Conservation (phyloP, 306 rosid species). For the Rosa rugosa region DNA sequence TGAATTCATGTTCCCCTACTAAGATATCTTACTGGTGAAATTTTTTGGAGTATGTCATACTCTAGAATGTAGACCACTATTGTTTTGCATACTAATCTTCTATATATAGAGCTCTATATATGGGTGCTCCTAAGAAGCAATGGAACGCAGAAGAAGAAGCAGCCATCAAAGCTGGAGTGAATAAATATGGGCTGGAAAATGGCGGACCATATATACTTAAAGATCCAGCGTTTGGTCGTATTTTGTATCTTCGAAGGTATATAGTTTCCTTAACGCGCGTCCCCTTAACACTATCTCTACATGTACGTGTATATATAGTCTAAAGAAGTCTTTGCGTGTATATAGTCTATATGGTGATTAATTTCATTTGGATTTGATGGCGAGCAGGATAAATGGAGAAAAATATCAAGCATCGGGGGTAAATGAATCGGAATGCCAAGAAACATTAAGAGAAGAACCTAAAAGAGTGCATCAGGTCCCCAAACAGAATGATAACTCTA, state of each 20-base stretch:
- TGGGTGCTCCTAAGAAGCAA: constrained; percentile 99
- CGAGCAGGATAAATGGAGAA: constrained; percentile 92
- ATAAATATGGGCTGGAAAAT: constrained; percentile 91
- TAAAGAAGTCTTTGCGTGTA: too few species aligned
- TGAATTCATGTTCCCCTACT: too few species aligned
- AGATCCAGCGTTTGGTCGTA: constrained; percentile 79
- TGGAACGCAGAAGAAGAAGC: constrained; percentile 92
- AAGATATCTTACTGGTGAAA: too few species aligned
- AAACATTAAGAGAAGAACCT: constrained; percentile 46
- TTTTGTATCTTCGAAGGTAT: constrained; percentile 85
- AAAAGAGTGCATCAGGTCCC: constrained; percentile 56
- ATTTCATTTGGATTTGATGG: constrained; percentile 21
- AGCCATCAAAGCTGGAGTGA: constrained; percentile 93
- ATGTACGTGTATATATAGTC: too few species aligned
- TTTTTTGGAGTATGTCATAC: too few species aligned
- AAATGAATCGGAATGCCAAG: constrained; percentile 88
- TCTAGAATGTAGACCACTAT: background rate
- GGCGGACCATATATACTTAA: constrained; percentile 96
- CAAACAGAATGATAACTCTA: constrained; percentile 61
- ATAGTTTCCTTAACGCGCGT: background rate
- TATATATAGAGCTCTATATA: background rate
- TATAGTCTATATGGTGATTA: too few species aligned
- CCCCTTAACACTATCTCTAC: too few species aligned
- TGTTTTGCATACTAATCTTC: constrained; percentile 27
- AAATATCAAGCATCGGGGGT: constrained; percentile 68